Percentiles rank a stretch among this genome's conserved stretches.
Conservation (phyloP, 2,329 filamentous ascomycete species). For the Neocucurbitaria cava region DNA sequence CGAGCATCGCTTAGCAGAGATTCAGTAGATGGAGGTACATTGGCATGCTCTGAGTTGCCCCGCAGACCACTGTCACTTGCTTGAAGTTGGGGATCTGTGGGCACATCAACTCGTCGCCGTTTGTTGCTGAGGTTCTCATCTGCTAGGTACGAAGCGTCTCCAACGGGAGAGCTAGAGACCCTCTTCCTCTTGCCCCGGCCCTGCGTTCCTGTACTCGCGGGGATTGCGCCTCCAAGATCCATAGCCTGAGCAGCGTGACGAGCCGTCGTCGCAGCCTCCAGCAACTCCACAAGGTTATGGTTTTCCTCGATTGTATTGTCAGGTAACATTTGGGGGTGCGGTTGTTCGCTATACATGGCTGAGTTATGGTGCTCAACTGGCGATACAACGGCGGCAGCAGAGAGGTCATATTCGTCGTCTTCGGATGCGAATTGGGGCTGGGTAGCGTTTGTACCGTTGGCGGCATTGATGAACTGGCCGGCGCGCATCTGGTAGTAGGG, state of each 20-base stretch:
- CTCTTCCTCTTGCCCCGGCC: constrained; percentile 39
- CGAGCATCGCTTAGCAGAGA: constrained; percentile 50
- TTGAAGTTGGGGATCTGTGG: constrained; percentile 22
- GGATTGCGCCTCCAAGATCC: constrained; percentile 9
- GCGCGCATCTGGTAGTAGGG: constrained; percentile 45
- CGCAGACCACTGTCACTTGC: constrained; percentile 3
- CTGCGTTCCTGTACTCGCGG: constrained; percentile 5
- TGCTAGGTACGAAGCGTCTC: constrained; percentile 9
- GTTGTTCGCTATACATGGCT: constrained; percentile 22
- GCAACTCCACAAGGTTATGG: constrained; percentile 43
- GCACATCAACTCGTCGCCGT: constrained; percentile 25
- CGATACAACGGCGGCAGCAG: constrained; percentile 18
- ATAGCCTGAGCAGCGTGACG: constrained; percentile 29
- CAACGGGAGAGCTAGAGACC: constrained; percentile 12
- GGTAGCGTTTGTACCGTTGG: constrained; percentile 33
- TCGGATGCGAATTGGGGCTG: constrained; percentile 21
- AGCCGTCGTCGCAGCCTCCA: constrained; percentile 48
- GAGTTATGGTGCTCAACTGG: constrained; percentile 19
- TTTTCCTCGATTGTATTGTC: constrained; percentile 36
- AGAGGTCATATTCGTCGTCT: constrained; percentile 31
- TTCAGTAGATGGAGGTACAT: constrained; percentile 23
- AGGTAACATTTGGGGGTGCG: constrained; percentile 15
- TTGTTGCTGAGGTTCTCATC: constrained; percentile 20
- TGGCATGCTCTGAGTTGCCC: constrained; percentile 10
- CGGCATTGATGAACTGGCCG: constrained; percentile 32